Evolutionary conservation across 2,329 filamentous ascomycete genomes (phyloP).

Genomic region (Stachybotrys echinatus): DNA sequence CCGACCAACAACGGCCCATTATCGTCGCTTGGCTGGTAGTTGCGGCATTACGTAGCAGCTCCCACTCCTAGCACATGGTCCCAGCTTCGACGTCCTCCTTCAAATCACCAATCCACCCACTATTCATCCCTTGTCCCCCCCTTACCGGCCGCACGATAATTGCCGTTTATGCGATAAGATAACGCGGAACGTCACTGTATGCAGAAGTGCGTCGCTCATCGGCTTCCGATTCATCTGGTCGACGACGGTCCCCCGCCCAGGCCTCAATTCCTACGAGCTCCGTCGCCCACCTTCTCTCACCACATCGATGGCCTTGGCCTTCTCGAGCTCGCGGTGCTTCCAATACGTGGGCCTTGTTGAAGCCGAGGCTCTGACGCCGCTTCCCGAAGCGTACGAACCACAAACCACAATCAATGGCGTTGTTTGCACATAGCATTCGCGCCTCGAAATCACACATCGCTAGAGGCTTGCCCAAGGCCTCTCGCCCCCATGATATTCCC

Average conservation of each 20-base stretch:
- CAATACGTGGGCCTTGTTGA: neutral
- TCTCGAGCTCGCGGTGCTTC: neutral
- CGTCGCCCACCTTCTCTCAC: neutral
- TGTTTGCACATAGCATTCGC: neutral
- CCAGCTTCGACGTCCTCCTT: neutral
- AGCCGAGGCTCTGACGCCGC: neutral
- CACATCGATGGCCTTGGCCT: neutral
- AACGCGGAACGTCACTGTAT: too few relatives aligned
- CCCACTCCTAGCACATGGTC: too few relatives aligned
- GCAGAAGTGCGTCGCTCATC: too few relatives aligned
- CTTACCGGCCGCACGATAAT: neutral
- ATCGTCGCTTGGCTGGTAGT: neutral
- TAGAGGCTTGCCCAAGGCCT: conserved; percentile 1
- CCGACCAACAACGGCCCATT: neutral
- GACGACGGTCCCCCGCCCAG: neutral
- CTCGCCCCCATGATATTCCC: too few relatives aligned
- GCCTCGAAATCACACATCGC: conserved; percentile 4
- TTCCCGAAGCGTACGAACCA: neutral
- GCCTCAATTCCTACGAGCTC: neutral
- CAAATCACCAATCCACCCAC: neutral
- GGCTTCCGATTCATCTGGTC: neutral
- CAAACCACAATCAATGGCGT: neutral
- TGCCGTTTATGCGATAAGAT: neutral
- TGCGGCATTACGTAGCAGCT: neutral
- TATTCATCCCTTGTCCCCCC: too few relatives aligned